Conservation (phyloP, 1,284 basidiomycete species). For the Wallemia ichthyophaga region DNA sequence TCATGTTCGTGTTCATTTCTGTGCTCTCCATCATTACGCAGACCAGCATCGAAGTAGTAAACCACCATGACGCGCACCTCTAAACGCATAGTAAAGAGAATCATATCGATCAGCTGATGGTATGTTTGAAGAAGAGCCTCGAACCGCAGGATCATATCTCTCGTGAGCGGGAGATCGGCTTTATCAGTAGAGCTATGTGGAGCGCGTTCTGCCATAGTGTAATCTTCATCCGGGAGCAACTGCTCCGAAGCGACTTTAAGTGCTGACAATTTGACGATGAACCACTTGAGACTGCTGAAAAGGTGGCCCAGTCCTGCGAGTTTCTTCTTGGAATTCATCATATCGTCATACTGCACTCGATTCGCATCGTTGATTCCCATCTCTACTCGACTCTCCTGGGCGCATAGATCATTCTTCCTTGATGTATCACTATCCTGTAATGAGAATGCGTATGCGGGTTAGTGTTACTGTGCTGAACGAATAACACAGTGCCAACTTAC, state of each 20-base stretch:
- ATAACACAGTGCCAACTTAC: slow-evolving; percentile 14
- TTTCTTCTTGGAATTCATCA: slow-evolving; percentile 46
- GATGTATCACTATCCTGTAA: slow-evolving; percentile 18
- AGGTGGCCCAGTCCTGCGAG: slow-evolving; percentile 46
- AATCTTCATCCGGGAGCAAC: slow-evolving; percentile 18
- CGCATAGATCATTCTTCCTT: slow-evolving; percentile 15
- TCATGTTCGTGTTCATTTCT: slow-evolving; percentile 6
- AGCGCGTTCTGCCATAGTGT: slow-evolving; percentile 1
- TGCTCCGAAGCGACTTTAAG: slow-evolving; percentile 32
- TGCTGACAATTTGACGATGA: slow-evolving; percentile 31
- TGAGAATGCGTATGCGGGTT: background rate
- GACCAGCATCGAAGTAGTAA: slow-evolving; percentile 46
- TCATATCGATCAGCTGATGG: slow-evolving; percentile 51
- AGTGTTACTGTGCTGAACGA: too few species aligned
- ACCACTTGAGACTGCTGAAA: slow-evolving; percentile 70
- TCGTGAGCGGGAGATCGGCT: slow-evolving; percentile 42
- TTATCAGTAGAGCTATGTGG: slow-evolving; percentile 17
- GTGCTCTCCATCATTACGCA: slow-evolving; percentile 17
- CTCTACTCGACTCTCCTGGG: background rate
- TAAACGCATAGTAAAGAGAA: slow-evolving; percentile 62
- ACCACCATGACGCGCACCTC: slow-evolving; percentile 65
- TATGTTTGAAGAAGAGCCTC: slow-evolving; percentile 69
- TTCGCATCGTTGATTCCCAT: background rate
- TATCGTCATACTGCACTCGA: slow-evolving; percentile 21
- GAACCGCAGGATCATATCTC: slow-evolving; percentile 70